These are phyloP conservation scores for Nitzschia inconspicua DNA, from an alignment of 108 stramenopile genomes.

Conservation along the genomic window DNA sequence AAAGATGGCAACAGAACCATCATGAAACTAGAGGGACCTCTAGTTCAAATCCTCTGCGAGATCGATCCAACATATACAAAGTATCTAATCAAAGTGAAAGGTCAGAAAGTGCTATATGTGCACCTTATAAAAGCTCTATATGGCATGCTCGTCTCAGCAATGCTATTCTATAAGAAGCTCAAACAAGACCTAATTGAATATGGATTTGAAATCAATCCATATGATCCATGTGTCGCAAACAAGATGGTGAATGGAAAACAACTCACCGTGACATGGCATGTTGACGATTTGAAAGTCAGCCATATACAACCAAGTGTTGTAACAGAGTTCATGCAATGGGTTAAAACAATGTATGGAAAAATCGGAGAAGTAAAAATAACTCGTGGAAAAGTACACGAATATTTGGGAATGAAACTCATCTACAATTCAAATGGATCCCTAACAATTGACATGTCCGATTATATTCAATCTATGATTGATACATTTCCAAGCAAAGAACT, in stretches of 20 bases:
- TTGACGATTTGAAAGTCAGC: slow-evolving; percentile 48
- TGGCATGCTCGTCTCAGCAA: slow-evolving; percentile 11
- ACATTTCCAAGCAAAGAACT: slow-evolving; percentile 5
- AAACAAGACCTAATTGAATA: neutral
- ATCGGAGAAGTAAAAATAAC: too few species aligned
- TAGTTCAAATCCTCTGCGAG: too few species aligned
- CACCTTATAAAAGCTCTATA: slow-evolving; percentile 23
- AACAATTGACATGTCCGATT: slow-evolving; percentile 26
- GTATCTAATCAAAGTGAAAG: too few species aligned
- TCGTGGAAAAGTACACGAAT: slow-evolving; percentile 27
- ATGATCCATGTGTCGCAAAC: slow-evolving; percentile 41
- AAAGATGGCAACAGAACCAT: too few species aligned
- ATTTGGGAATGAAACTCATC: slow-evolving; percentile 36
- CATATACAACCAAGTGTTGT: too few species aligned
- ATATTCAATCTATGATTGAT: slow-evolving; percentile 17
- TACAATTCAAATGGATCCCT: slow-evolving; percentile 8
- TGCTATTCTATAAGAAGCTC: slow-evolving; percentile 18
- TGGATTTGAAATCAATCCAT: slow-evolving; percentile 35
- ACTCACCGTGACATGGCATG: slow-evolving; percentile 42
- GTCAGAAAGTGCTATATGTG: slow-evolving; percentile 19
- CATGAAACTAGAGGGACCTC: too few species aligned
- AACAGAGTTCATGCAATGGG: too few species aligned
- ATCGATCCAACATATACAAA: too few species aligned
- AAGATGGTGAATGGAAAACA: slow-evolving; percentile 42
- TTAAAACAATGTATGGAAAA: too few species aligned